Evolutionary conservation across 768 basidiomycete genomes (phyloP).

Genomic region (Boletus huronensis): DNA sequence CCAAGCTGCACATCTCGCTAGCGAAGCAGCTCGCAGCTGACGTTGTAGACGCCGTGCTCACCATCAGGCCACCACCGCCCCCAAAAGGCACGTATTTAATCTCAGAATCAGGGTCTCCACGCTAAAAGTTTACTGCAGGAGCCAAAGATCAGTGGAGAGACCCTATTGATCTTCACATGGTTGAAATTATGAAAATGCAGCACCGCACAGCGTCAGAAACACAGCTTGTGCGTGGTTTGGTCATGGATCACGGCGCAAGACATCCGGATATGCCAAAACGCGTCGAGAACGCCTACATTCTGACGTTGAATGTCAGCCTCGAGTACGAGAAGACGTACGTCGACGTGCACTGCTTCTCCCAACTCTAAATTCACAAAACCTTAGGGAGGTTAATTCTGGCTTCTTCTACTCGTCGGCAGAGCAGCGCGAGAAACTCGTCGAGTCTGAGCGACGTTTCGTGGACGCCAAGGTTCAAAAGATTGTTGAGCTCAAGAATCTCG

Average conservation of each 20-base stretch:
- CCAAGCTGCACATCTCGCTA: constrained; percentile 79
- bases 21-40: constrained; percentile 87
- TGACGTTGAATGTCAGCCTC: constrained; percentile 94
- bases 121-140: constrained; percentile 39
- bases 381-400: constrained; percentile 96
- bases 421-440: constrained; percentile 97
- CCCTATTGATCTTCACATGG: constrained; percentile 98
- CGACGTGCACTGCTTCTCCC: constrained; percentile 9
- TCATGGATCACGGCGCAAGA: constrained; percentile 94
- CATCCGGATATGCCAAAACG: constrained; percentile 99
- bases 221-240: constrained; percentile 90
- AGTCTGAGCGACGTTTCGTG: constrained; percentile 91
- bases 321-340: constrained; percentile 99
- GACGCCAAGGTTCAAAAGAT: constrained; percentile 95
- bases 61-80: constrained; percentile 73
- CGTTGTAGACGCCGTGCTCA: constrained; percentile 91
- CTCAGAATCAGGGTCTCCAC: constrained; percentile 25
- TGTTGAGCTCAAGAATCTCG: constrained; percentile 91
- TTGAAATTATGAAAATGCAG: constrained; percentile 99
- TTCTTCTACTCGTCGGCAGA: constrained; percentile 99
- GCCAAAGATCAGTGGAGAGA: constrained; percentile 69
- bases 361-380: constrained; percentile 19
- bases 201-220: constrained; percentile 98
- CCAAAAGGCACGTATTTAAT: constrained; percentile 46
- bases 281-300: constrained; percentile 91